A percentile compares a stretch with the other conserved stretches of the same genome.
These are phyloP conservation scores for Capronia coronata DNA, from an alignment of 2,329 filamentous ascomycete genomes.

Conservation along the genomic window DNA sequence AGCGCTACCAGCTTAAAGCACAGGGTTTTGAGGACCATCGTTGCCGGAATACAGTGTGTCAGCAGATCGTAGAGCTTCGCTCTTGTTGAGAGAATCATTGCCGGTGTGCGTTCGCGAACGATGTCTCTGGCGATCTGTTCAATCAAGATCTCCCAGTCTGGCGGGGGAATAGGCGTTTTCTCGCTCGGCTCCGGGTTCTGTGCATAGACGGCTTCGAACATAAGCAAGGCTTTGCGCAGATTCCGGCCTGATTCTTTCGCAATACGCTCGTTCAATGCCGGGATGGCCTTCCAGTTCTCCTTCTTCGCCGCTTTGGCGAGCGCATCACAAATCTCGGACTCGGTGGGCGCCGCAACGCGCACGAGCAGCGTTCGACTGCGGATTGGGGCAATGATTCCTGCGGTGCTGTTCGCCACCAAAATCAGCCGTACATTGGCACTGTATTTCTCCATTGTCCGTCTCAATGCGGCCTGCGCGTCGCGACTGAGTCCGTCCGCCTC, in stretches of 20 bases:
- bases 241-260: slow-evolving; percentile 88
- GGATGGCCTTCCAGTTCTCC: slow-evolving; percentile 74
- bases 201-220: slow-evolving; percentile 95
- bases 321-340: slow-evolving; percentile 74
- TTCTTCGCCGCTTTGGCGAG: slow-evolving; percentile 64
- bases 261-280: slow-evolving; percentile 73
- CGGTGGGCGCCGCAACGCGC: slow-evolving; percentile 79
- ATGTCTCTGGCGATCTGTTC: slow-evolving; percentile 87
- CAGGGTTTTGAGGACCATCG: slow-evolving; percentile 86
- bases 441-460: slow-evolving; percentile 99
- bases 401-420: slow-evolving; percentile 87
- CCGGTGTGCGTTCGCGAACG: slow-evolving; percentile 84
- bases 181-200: slow-evolving; percentile 64
- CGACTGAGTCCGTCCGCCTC: slow-evolving; percentile 91
- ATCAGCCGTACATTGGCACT: slow-evolving; percentile 90
- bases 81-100: slow-evolving; percentile 77
- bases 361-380: slow-evolving; percentile 85
- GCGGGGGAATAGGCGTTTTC: slow-evolving; percentile 80
- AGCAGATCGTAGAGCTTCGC: slow-evolving; percentile 95
- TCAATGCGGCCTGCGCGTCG: slow-evolving; percentile 89
- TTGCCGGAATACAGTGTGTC: slow-evolving; percentile 93
- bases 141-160: slow-evolving; percentile 94
- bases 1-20: slow-evolving; percentile 82
- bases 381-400: slow-evolving; percentile 98
- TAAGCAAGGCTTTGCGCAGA: slow-evolving; percentile 78